Evolutionary conservation across 2,329 filamentous ascomycete species (phyloP), one percentile per base, ranked within the genome.

Genomic region (Daldinia eschscholtzii): DNA sequence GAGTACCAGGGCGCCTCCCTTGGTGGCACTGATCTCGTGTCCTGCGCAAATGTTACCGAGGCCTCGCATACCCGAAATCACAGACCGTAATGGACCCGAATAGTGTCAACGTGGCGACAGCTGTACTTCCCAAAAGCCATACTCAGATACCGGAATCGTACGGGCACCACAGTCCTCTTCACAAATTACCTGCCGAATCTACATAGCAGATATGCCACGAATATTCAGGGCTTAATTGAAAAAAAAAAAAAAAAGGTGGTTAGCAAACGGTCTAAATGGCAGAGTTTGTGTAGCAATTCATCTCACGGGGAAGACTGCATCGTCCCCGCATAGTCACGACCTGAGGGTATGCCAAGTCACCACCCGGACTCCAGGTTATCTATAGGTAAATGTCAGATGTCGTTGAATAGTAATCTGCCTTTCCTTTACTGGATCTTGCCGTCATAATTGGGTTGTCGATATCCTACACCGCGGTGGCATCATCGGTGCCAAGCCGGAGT

Each of bases 381-480:
- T 7, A 23, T 23, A 23, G 20, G 41, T 3, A 12, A 42, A 1
- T 6, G 41, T 42, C 41, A 7, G 41, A 20, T 41, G 12, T n/a
- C 18, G 20, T 26, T 46, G 42, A 46, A 50, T 57, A 61, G 50
- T 61, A 61, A 61, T 60, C 20, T 20, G 12, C 33, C 26, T 42
- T 15, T 53, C 28, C 4, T 37, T 15, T 26, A 41, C 23, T 20
- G 5, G 46, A 13, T 23, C 13, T 63, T 50, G 6, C 9, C 10
- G 7, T 57, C 20, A 41, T 44, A 33, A 46, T 23, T 23, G 10
- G 30, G 39, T 2, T 67, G 64, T 73, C 73, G 73, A 71, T 69
- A 74, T 75, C 52, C 57, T 65, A 58, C 60, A 63, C 56, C 41
- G 26, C 61, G 13, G 55, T 75, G 69, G 61, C 73, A 67, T 74